Base-by-base conservation (phyloP, 331 rosid species). In the Malus hybrid region DNA sequence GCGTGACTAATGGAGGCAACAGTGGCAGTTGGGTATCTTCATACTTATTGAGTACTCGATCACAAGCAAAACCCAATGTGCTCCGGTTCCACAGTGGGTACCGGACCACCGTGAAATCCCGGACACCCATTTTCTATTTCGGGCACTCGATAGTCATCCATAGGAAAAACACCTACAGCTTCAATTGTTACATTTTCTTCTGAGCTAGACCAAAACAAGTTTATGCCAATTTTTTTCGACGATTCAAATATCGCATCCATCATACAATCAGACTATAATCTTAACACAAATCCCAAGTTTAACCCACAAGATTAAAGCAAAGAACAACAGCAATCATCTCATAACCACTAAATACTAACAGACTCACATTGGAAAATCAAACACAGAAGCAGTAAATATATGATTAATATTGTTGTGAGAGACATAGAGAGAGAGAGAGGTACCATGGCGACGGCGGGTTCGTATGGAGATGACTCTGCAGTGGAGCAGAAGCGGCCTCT, bases 371-470 rank as follows among this genome's bases (percentile, higher is more conserved):
- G 12, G 12, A 59, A 5, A 34, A 72, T 4, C 16, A 6, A 4
- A 0, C 13, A 5, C n/a, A 11, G 31, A 32, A 71, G 13, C 5
- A 9, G 15, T 57, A 4, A 54, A 20, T 54, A 39, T 39, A 39
- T 39, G 36, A 6, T 6, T 8, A 4, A 14, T 27, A 61, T 16
- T 27, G 11, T 61, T 7, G 34, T 16, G 66, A 22, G 50, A 70
- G 54, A n/a, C 22, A 55, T 39, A 12, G 48, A 19, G 64, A 70
- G 50, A 19, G 32, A 70, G 50, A 19, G 32, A 54, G 54, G 42
- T 73, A 73, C 76, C 76, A 60, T 73, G 68, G 76, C 76, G 44
- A 36, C 68, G 42, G 76, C 76, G 34, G 76, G 57, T 4, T 18
- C 66, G 36, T 29, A 57, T 36, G 76, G 56, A 59, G 68, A 73